These are phyloP conservation scores for Fusarium sp. DNA, from an alignment of 2,329 filamentous ascomycete genomes.

Conservation along the genomic window DNA sequence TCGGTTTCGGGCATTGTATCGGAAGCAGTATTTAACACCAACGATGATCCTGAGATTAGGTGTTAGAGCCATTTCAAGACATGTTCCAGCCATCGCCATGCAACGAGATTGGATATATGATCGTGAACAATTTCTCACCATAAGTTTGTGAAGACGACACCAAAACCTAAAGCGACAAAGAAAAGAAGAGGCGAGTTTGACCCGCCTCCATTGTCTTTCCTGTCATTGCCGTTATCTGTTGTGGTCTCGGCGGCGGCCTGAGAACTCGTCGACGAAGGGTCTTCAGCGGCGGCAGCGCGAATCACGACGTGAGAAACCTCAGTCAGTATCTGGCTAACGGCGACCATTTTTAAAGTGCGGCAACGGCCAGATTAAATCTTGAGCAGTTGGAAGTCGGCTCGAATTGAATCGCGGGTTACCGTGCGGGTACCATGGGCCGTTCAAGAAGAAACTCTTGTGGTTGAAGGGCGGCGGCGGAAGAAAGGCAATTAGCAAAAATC, in stretches of 20 bases:
- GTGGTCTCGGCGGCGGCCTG: constrained; percentile 35
- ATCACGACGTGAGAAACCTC: constrained; percentile 45
- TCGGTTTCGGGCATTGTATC: constrained; percentile 95
- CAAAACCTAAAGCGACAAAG: constrained; percentile 95
- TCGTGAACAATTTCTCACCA: constrained; percentile 72
- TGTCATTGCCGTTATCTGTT: constrained; percentile 8
- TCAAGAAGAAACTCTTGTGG: constrained; percentile 35
- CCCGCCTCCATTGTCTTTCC: constrained; percentile 44
- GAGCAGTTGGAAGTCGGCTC: constrained; percentile 37
- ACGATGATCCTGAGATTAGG: constrained; percentile 87
- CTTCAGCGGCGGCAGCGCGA: constrained; percentile 38
- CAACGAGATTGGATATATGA: constrained; percentile 13
- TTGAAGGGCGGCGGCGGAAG: constrained; percentile 30
- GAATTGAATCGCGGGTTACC: constrained; percentile 45
- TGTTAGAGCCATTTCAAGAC: constrained; percentile 30
- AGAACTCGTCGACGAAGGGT: constrained; percentile 37
- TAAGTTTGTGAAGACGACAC: constrained; percentile 97
- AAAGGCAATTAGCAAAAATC: constrained; percentile 32
- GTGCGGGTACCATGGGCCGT: constrained; percentile 46
- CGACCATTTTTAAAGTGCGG: constrained; percentile 41
- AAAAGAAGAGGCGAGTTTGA: constrained; percentile 68
- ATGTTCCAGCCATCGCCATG: constrained; percentile 71
- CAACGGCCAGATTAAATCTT: constrained; percentile 30
- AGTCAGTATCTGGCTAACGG: constrained; percentile 42
- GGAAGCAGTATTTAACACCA: constrained; percentile 98